Conservation (phyloP, 306 rosid species). For the Cicer chorassanicum region DNA sequence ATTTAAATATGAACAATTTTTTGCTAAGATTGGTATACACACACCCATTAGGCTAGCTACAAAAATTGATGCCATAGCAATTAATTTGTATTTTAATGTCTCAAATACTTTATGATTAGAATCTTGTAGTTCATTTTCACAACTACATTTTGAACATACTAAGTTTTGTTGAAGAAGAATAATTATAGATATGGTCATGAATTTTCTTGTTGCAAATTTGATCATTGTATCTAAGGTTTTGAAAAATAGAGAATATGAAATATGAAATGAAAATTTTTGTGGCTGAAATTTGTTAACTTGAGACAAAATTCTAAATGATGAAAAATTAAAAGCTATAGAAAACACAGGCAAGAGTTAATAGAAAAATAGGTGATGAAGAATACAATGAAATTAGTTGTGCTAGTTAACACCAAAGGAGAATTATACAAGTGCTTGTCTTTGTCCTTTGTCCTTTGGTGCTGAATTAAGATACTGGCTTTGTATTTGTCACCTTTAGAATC, state of each 20-base stretch:
- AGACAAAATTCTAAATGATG: neutral
- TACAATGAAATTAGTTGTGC: constrained; percentile 4
- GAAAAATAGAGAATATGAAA: neutral
- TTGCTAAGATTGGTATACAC: constrained; percentile 56
- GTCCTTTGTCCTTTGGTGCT: constrained; percentile 20
- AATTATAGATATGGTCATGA: constrained; percentile 21
- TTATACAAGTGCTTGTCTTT: constrained; percentile 13
- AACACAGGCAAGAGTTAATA: constrained; percentile 16
- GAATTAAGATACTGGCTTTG: neutral
- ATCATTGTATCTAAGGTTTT: constrained; percentile 32
- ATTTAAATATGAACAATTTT: constrained; percentile 42
- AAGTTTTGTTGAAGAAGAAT: constrained; percentile 42
- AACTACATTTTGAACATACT: constrained; percentile 43
- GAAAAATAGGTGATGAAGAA: constrained; percentile 20
- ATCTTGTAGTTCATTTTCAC: constrained; percentile 33
- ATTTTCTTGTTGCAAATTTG: constrained; percentile 33
- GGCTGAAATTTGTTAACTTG: constrained; percentile 8
- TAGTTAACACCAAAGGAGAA: neutral
- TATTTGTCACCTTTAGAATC: constrained; percentile 9
- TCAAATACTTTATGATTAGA: constrained; percentile 32
- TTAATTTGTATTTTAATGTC: constrained; percentile 55
- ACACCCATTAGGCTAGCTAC: constrained; percentile 59
- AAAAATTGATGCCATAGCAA: constrained; percentile 54
- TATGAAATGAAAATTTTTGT: neutral
- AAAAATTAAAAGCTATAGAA: neutral